These are phyloP conservation scores for Daldinia grandis DNA, from an alignment of 495 filamentous ascomycete genomes.

Conservation along the genomic window DNA sequence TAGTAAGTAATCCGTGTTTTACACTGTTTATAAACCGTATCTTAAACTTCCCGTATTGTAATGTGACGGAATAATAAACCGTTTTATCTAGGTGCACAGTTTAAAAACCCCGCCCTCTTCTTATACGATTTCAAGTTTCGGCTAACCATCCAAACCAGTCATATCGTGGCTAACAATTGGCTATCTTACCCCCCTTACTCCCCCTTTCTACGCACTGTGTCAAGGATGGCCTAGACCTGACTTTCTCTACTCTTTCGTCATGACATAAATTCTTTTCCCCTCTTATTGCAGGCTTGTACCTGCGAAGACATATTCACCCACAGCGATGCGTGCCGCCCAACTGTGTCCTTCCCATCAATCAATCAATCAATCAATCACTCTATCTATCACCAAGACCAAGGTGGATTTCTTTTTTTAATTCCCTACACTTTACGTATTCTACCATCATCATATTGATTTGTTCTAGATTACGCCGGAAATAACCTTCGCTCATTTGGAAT, in stretches of 20 bases:
- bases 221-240: constrained; percentile 22
- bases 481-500: constrained; percentile 10
- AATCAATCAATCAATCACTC: constrained; percentile 11
- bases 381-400: constrained; percentile 9
- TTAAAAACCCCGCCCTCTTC: background rate
- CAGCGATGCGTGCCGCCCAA: constrained; percentile 15
- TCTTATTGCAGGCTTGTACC: constrained; percentile 41
- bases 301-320: constrained; percentile 24
- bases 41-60: background rate
- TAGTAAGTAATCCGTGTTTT: too few relatives aligned
- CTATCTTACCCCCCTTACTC: background rate
- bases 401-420: constrained; percentile 13
- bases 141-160: background rate
- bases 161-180: background rate
- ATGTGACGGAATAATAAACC: background rate
- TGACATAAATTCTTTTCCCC: constrained; percentile 39
- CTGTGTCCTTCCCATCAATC: constrained; percentile 15
- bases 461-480: constrained; percentile 6
- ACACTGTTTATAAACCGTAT: background rate
- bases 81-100: background rate
- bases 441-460: constrained; percentile 10
- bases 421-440: constrained; percentile 17
- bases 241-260: constrained; percentile 27
- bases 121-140: background rate
- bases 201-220: constrained; percentile 28